Evolutionary conservation across 768 basidiomycete species (phyloP), one percentile per base, ranked within the genome.

Genomic region (Astraeus odoratus): DNA sequence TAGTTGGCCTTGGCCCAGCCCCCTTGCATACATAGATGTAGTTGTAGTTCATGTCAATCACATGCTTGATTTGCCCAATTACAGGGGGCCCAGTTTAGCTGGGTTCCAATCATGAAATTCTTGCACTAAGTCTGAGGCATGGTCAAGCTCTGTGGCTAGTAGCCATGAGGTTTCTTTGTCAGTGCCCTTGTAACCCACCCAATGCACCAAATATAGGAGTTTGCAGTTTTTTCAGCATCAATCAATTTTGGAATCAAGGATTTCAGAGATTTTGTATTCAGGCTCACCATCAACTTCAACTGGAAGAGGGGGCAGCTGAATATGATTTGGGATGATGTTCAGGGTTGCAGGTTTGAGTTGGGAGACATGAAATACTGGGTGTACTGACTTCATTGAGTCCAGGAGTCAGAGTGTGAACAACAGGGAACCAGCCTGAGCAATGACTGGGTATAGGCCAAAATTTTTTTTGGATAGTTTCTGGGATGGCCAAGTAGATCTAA

Each of bases 371-470:
- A 47, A 47, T 1, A 47, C 24, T 10, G 25, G 39, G n/a, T 59
- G 53, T 1, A 61, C 48, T 16, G 44, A 18, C 15, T 36, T 18
- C 29, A 59, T 44, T 16, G 43, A 45, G 37, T 57, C 39, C 6
- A 51, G 60, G 4, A 61, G 49, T 10, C 44, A 35, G 42, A 59
- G 39, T 22, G 49, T 56, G 43, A 49, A 57, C 16, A 56, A 59
- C 19, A 42, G 42, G n/a, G 53, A 22, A 31, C 53, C 44, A 42
- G 45, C 39, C 39, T 55, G 40, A 2, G 49, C 40, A 3, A 62
- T 54, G 27, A 62, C 54, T 7, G 47, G 13, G 26, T 46, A 58
- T 7, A 54, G 57, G 1, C 59, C 51, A 2, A 56, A 43, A 39
- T 46, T 46, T 36, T 53, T 53, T 12, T 57, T 52, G n/a, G 52